Base-by-base conservation (phyloP, 106 monocot genomes). In the Agapanthus africanus region DNA sequence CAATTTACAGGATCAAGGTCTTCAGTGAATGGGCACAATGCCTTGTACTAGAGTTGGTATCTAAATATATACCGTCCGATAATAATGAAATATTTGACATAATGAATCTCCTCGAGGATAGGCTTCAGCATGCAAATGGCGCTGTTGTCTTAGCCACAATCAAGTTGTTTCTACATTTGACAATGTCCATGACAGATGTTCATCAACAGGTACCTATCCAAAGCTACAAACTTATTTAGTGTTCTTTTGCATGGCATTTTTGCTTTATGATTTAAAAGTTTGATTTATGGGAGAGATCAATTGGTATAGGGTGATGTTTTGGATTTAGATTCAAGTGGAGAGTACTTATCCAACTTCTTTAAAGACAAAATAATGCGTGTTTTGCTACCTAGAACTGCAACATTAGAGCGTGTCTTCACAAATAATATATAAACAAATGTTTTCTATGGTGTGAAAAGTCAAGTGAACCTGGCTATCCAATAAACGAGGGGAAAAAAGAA, bases 21-120 rank as follows among this genome's bases (percentile, higher is more conserved):
- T 99, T 99, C 81, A 99, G 77, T 81, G 99, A 99, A 68, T 99
- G 99, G 99, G 92, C 99, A n/a, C 99, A 99, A 60, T 99, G 93
- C 79, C 80, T 90, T n/a, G 63, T 99, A 42, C 99, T 99, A 70
- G 99, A 99, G 41, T 66, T 99, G 70, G 85, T 85, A 54, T 90
- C 93, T 10, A 99, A 92, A 59, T 99, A 93, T 63, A 79, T 93
- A 75, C 99, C 93, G 22, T 63, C 83, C 66, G 93, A 99, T 68
- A 90, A 59, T 70, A 87, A 68, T 65, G 99, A 99, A 37, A 93
- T 99, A 72, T 99, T 99, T 85, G 93, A 99, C 71, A 85, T 99
- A 68, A 99, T 99, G 92, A 99, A 99, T 73, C 87, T 99, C 68
- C 83, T 99, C n/a, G 99, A 99, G 76, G 99, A 99, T 75, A 86